Base-by-base conservation (phyloP, 176 grass and related monocot species). In the Aegilops umbellulata region DNA sequence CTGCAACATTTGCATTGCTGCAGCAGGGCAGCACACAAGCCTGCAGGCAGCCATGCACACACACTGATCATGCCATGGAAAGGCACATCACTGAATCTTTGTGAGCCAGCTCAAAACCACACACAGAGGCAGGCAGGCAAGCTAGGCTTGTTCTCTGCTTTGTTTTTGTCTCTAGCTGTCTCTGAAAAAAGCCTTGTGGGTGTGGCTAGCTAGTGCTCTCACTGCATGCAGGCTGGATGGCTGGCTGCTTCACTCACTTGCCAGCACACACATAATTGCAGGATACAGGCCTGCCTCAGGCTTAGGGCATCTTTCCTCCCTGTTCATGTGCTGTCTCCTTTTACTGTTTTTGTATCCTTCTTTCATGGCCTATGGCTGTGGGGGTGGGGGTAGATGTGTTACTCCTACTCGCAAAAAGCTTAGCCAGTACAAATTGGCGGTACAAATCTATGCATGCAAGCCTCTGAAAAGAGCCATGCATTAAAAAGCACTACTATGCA, bases 101-200 rank as follows among this genome's bases (percentile, higher is more conserved):
- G 63, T 60, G 41, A 85, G 41, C 64, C 77, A 88, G 77, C 84
- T 68, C 60, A 80, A 90, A 86, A 84, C 69, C 76, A 61, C 62
- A 74, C 42, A 84, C 87, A 84, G 11, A 12, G 3, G 3, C 76
- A 53, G 15, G 47, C 47, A 51, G 15, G 47, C 46, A 19, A 53
- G 10, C 34, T 36, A 36, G 44, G 44, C 71, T 87, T 90, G 91
- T 88, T 87, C 67, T 83, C 68, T 88, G 84, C 74, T 80, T 80
- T 79, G 38, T 62, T 62, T 82, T 91, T 96, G 89, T 95, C 94
- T 91, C 84, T 89, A 76, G 94, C 94, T 91, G 85, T 92, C 90
- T 87, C 83, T 87, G 80, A 84, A 84, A 77, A 86, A 89, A 65
- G 20, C 20, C 25, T 77, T 65, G 23, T 77, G n/a, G 80, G 72